These are phyloP conservation scores for Fusarium udum DNA, from an alignment of 2,329 filamentous ascomycete genomes.

Conservation along the genomic window DNA sequence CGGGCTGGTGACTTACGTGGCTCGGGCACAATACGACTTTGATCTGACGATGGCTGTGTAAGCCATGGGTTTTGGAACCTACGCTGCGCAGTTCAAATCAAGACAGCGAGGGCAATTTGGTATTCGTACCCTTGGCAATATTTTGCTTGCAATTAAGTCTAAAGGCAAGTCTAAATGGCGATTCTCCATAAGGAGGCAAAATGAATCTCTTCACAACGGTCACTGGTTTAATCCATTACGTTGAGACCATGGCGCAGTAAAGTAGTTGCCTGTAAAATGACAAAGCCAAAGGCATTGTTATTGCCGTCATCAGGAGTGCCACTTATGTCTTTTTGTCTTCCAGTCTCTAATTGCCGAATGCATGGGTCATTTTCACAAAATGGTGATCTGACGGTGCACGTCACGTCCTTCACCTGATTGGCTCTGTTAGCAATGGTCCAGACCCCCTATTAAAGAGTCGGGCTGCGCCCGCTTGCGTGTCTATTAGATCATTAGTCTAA, in stretches of 20 bases:
- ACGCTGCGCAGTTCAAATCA: fast-evolving
- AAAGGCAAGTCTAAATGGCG: background rate
- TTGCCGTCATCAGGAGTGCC: fast-evolving
- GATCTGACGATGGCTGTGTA: background rate
- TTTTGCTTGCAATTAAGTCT: background rate
- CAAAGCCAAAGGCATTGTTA: fast-evolving
- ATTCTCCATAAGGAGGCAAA: fast-evolving
- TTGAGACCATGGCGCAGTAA: fast-evolving
- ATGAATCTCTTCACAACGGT: fast-evolving
- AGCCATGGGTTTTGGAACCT: background rate
- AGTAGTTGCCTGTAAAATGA: fast-evolving
- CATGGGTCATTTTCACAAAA: background rate
- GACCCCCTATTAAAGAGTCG: background rate
- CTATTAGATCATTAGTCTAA: background rate
- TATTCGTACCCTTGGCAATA: fast-evolving
- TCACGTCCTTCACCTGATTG: background rate
- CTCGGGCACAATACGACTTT: background rate
- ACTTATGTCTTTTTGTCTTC: background rate
- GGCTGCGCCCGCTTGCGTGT: background rate
- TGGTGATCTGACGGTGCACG: background rate
- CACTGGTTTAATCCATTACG: fast-evolving
- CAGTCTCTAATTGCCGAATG: background rate
- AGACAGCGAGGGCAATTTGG: background rate
- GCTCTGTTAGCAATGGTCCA: background rate
- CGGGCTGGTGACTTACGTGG: background rate